Evolutionary conservation across 805 yeast genomes (phyloP).

Genomic region (Ogataea methanolica): DNA sequence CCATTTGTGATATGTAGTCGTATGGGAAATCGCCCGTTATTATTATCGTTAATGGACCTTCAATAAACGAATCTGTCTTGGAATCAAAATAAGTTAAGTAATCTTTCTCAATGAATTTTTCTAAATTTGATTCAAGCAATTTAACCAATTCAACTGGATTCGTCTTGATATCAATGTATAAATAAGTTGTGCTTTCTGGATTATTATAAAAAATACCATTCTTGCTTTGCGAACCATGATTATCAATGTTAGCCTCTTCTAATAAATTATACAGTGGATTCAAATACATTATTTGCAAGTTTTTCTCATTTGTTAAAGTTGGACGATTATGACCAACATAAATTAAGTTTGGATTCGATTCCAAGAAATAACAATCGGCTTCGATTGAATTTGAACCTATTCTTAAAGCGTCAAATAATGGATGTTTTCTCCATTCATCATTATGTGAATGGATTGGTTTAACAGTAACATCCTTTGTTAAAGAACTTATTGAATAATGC

Average conservation of each 20-base stretch:
- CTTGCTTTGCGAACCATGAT: neutral
- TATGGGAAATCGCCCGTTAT: constrained; percentile 63
- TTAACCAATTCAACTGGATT: constrained; percentile 36
- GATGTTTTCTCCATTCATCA: constrained; percentile 60
- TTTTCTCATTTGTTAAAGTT: constrained; percentile 37
- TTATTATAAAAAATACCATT: constrained; percentile 41
- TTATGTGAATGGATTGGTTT: constrained; percentile 59
- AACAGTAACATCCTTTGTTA: constrained; percentile 24
- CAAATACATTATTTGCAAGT: constrained; percentile 47
- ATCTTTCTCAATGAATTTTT: constrained; percentile 41
- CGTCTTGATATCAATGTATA: constrained; percentile 62
- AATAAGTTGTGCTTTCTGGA: constrained; percentile 44
- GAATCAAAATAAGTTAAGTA: constrained; percentile 48
- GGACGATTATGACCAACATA: constrained; percentile 60
- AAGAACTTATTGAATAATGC: constrained; percentile 7
- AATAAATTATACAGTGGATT: constrained; percentile 46
- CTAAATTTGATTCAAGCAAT: constrained; percentile 39
- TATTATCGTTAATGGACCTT: constrained; percentile 57
- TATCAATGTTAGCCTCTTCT: constrained; percentile 37
- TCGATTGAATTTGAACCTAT: constrained; percentile 56
- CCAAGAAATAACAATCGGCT: constrained; percentile 58
- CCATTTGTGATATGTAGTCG: constrained; percentile 27
- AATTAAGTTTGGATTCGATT: constrained; percentile 26
- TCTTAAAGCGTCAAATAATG: constrained; percentile 51
- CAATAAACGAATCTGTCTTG: constrained; percentile 27